Base-by-base conservation (phyloP, 164 flowering plant species). In the Aristolochia fimbriata region DNA sequence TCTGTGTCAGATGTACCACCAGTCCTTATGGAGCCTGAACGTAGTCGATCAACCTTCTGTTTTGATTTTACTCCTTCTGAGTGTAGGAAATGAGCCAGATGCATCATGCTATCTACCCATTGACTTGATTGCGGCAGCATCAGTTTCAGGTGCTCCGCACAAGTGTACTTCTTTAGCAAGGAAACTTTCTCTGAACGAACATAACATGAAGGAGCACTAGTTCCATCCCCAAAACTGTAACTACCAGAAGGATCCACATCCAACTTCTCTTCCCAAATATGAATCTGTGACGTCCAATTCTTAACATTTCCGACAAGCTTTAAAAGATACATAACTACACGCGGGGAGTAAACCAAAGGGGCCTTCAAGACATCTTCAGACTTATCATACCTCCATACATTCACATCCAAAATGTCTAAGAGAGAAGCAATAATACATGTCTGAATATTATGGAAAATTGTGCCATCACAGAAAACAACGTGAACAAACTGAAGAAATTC, bases 31-130 rank as follows among this genome's bases (percentile, higher is more conserved):
- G 71, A 71, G 73, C 71, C 71, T 47, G 88, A 77, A 65, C 33
- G 63, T 49, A 81, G 82, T 67, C 82, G 79, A 56, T 93, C 97
- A 58, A 85, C 61, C 70, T 82, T 78, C 45, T 87, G 84, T 71
- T 70, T 77, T 54, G 80, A 58, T 62, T 86, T 93, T 24, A 79
- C 76, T 65, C 92, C 94, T 82, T 93, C 96, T 15, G 79, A 76
- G 65, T 87, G 87, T 62, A 93, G 88, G 65, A 84, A 86, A 63
- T 63, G 70, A 53, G 71, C 70, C 57, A 93, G 96, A 76, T 83
- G 83, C 72, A 90, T 68, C 63, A 93, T 47, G 70, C 81, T 79
- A 64, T 87, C 91, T 65, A 93, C 62, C 96, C 96, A 93, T 30
- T 72, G 78, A 48, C 41, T 71, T 68, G 94, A 82, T 57, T 76